phyloP scores from a whole-genome alignment of 805 yeast species.

The Komagataella populi region DNA sequence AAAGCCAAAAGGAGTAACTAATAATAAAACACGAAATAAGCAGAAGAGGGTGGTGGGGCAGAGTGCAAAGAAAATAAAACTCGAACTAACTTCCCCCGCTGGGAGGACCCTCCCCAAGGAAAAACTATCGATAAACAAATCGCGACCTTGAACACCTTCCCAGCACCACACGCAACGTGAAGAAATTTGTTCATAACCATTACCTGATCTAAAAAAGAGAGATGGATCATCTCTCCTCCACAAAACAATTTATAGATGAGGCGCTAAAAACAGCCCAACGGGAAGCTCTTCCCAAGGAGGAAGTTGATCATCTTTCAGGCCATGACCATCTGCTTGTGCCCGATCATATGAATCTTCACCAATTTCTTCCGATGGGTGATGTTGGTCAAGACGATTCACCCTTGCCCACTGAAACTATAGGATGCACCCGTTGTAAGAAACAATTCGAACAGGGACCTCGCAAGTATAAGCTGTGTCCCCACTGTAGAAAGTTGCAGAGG shows the following conservation, averaged over 20 bases:
- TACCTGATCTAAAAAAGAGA: neutral
- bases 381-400: neutral
- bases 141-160: neutral
- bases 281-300: neutral
- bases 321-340: neutral
- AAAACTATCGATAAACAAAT: neutral
- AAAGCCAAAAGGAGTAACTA: neutral
- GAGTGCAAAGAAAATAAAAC: no score
- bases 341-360: neutral
- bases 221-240: neutral
- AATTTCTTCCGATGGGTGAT: neutral
- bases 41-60: neutral
- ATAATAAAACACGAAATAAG: no score
- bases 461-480: constrained; percentile 46
- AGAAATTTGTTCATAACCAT: neutral
- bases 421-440: constrained; percentile 49
- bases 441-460: constrained; percentile 32
- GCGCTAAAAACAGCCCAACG: neutral
- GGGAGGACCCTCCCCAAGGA: no score
- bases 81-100: neutral
- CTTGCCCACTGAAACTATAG: neutral
- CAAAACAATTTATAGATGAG: neutral
- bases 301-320: neutral
- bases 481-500: constrained; percentile 51
- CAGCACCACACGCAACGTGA: neutral